phyloP scores from a whole-genome alignment of 2,329 filamentous ascomycete species.

The Fusarium fujikuroi region DNA sequence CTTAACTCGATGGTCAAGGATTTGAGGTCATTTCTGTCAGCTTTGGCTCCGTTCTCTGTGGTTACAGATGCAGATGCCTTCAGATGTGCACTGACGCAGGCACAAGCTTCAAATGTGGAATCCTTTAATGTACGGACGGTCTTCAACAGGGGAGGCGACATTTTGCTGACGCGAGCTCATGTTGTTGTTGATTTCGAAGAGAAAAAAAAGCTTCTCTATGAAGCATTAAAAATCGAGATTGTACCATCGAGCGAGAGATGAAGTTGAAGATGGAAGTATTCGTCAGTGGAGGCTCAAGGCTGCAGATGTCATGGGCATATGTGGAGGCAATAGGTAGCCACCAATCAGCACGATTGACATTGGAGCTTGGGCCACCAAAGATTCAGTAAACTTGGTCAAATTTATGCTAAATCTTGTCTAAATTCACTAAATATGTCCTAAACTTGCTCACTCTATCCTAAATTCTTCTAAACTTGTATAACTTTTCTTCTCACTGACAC shows the following conservation, averaged over 20 bases:
- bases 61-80: not conserved
- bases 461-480: too few species aligned
- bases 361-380: slow-evolving; percentile 3
- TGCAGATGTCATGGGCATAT: not conserved
- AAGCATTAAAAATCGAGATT: not conserved
- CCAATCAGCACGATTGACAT: not conserved
- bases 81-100: slow-evolving; percentile 18
- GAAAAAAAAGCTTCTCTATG: not conserved
- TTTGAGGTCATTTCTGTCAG: slow-evolving; percentile 26
- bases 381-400: not conserved
- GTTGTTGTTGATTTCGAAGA: not conserved
- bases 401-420: too few species aligned
- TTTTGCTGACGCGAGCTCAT: slow-evolving; percentile 15
- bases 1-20: slow-evolving; percentile 35
- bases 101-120: slow-evolving; percentile 31
- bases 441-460: too few species aligned
- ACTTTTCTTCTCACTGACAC: too few species aligned
- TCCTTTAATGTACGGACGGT: slow-evolving; percentile 32
- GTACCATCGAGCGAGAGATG: not conserved
- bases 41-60: not conserved
- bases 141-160: slow-evolving; percentile 15
- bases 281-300: not conserved
- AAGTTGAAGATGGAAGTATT: not conserved
- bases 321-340: not conserved
- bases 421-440: too few species aligned